Conservation (phyloP, 768 basidiomycete species). For the Phylloporus rhodoxanthus region DNA sequence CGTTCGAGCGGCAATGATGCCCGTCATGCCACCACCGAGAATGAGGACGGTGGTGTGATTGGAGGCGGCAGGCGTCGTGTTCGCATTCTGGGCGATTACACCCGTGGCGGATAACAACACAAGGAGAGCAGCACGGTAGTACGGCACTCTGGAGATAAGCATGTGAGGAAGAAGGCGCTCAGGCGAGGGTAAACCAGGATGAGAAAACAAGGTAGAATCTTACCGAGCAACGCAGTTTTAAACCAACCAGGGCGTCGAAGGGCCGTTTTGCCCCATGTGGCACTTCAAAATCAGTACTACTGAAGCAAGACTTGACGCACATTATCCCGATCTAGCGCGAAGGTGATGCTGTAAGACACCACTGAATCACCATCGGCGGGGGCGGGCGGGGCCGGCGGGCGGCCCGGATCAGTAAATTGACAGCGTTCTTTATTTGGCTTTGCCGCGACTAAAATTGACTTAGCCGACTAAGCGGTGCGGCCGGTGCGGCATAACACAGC, state of each 20-base stretch:
- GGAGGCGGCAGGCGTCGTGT: not conserved
- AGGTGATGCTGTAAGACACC: not conserved
- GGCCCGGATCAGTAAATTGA: too few species aligned
- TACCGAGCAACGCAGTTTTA: not conserved
- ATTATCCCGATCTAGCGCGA: not conserved
- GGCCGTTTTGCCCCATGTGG: not conserved
- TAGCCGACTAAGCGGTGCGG: too few species aligned
- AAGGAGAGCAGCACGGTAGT: not conserved
- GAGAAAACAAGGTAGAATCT: not conserved
- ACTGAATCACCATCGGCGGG: too few species aligned
- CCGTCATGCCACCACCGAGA: conserved; percentile 61
- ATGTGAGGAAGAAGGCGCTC: conserved; percentile 4
- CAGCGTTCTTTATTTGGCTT: too few species aligned
- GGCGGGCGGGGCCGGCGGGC: too few species aligned
- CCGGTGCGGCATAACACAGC: too few species aligned
- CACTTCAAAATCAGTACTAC: not conserved
- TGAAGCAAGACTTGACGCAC: not conserved
- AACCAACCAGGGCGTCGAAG: not conserved
- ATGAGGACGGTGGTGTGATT: conserved; percentile 42
- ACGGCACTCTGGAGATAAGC: conserved; percentile 2
- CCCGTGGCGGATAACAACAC: not conserved
- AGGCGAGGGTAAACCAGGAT: not conserved
- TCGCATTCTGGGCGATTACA: conserved; percentile 9
- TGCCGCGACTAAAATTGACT: too few species aligned
- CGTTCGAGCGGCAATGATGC: conserved; percentile 59